Evolutionary conservation across 73 alveolate genomes (phyloP).

Genomic region (Tetrahymena borealis): DNA sequence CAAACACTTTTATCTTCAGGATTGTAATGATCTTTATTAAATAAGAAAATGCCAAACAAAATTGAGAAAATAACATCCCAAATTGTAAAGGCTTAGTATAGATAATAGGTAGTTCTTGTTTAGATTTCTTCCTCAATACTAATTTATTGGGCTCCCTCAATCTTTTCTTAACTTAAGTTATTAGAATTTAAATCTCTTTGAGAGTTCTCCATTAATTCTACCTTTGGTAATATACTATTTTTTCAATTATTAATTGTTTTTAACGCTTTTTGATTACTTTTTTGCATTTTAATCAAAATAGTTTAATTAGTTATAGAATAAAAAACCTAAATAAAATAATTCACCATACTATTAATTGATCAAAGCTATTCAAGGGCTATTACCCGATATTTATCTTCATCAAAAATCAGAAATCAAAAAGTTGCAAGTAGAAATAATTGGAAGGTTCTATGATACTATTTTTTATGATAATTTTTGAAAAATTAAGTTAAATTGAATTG

Average conservation of each 20-base stretch:
- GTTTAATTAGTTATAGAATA: too few species aligned
- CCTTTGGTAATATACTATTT: too few species aligned
- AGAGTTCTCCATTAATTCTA: slow-evolving; percentile 1
- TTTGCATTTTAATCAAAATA: too few species aligned
- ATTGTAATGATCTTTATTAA: not conserved
- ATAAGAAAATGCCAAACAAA: not conserved
- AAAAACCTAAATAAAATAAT: too few species aligned
- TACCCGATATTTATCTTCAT: too few species aligned
- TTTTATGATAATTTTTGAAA: not conserved
- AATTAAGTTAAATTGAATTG: not conserved
- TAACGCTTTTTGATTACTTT: too few species aligned
- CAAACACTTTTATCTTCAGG: not conserved
- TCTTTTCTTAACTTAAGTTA: not conserved
- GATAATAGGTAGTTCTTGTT: not conserved
- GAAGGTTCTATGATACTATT: not conserved
- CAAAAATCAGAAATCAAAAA: too few species aligned
- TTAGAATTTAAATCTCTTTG: not conserved
- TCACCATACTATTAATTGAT: too few species aligned
- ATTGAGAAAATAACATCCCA: not conserved
- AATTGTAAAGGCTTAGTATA: not conserved
- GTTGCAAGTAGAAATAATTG: not conserved
- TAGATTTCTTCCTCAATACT: too few species aligned
- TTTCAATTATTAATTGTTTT: too few species aligned
- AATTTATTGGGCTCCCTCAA: not conserved
- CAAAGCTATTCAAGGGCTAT: too few species aligned